Conservation (phyloP, 495 filamentous ascomycete genomes). For the Talaromyces wortmannii region DNA sequence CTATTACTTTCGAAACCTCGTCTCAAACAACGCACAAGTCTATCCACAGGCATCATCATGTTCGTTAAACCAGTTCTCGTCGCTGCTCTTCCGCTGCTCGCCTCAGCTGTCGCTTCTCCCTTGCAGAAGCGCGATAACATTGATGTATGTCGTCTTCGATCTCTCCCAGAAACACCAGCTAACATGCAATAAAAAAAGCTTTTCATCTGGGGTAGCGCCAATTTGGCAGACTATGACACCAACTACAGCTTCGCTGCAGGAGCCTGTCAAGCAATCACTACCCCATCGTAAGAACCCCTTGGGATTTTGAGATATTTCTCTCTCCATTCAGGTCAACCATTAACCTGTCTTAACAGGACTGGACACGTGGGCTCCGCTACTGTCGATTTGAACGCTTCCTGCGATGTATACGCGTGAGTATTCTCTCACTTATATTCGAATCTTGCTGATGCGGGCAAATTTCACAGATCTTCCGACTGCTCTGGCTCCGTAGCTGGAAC, state of each 20-base stretch:
- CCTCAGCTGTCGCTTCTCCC: background rate
- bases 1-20: too few species aligned
- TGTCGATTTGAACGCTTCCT: conserved; percentile 1
- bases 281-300: background rate
- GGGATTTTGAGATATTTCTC: too few species aligned
- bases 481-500: background rate
- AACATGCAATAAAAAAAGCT: background rate
- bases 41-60: background rate
- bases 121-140: background rate
- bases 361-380: background rate
- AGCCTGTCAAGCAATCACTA: background rate
- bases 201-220: background rate
- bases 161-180: background rate
- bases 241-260: conserved; percentile 1
- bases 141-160: background rate
- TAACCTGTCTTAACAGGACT: background rate
- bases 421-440: background rate
- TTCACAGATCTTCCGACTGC: background rate
- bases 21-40: too few species aligned
- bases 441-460: background rate
- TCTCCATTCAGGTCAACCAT: background rate
- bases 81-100: background rate
- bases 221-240: background rate
- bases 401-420: conserved; percentile 5
- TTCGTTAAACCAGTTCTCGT: background rate